Percentiles rank a stretch among this genome's conserved stretches.
These are phyloP conservation scores for Graphilbum fragrans DNA, from an alignment of 2,329 filamentous ascomycete species.

Conservation along the genomic window DNA sequence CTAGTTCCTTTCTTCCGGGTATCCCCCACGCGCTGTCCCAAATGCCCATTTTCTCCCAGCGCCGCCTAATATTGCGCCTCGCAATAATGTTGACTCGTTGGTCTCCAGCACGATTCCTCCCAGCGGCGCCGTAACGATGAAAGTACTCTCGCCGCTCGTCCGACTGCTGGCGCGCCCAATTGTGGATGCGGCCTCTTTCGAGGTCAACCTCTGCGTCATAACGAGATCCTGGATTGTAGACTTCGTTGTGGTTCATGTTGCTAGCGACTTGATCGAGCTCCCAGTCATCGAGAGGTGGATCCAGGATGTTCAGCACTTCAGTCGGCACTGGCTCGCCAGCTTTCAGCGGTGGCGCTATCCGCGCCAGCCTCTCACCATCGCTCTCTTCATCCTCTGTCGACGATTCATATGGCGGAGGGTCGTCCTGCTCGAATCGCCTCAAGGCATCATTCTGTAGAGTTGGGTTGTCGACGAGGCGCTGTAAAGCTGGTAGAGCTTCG, in stretches of 20 bases:
- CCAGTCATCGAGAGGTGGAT: background rate
- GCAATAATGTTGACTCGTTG: background rate
- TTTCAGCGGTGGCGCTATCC: background rate
- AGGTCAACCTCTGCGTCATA: slow-evolving; percentile 1
- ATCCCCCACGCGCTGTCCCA: slow-evolving; percentile 1
- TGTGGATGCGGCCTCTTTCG: background rate
- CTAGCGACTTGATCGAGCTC: slow-evolving; percentile 2
- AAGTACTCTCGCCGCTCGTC: background rate
- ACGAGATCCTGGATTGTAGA: background rate
- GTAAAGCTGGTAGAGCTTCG: background rate
- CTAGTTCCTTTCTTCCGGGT: background rate
- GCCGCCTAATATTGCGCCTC: background rate
- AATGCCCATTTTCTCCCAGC: background rate
- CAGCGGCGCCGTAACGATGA: background rate
- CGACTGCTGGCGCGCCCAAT: background rate
- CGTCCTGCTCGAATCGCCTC: slow-evolving; percentile 2
- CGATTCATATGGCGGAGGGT: slow-evolving; percentile 4
- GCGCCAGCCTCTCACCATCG: background rate
- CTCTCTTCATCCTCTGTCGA: slow-evolving; percentile 1
- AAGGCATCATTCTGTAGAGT: background rate
- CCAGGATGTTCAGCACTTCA: background rate
- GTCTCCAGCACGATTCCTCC: background rate
- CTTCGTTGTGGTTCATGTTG: background rate
- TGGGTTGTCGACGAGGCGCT: background rate
- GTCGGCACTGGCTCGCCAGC: background rate